These are phyloP conservation scores for Novymonas esmeraldas DNA, from an alignment of 208 protist species.

Conservation along the genomic window DNA sequence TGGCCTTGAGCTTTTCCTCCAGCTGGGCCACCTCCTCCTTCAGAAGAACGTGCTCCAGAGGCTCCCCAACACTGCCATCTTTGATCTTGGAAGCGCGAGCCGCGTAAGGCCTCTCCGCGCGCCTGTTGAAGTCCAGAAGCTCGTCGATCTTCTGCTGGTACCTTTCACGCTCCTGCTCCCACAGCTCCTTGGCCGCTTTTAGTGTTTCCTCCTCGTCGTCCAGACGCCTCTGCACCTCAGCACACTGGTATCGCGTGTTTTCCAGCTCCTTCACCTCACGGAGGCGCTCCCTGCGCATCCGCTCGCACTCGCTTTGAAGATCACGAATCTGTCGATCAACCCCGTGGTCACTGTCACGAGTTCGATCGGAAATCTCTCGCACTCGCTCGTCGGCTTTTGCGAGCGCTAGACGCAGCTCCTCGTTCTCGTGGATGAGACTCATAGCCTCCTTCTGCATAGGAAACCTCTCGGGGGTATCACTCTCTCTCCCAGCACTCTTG, in stretches of 20 bases:
- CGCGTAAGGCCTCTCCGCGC: slow-evolving; percentile 3
- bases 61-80: slow-evolving; percentile 9
- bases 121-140: slow-evolving; percentile 34
- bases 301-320: slow-evolving; percentile 27
- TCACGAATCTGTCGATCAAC: slow-evolving; percentile 22
- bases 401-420: slow-evolving; percentile 32
- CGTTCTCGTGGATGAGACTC: slow-evolving; percentile 70
- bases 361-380: slow-evolving; percentile 3
- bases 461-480: slow-evolving; percentile 1
- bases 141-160: slow-evolving; percentile 58
- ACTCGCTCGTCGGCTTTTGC: slow-evolving; percentile 13
- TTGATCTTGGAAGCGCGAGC: background rate
- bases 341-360: slow-evolving; percentile 7
- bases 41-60: slow-evolving; percentile 57
- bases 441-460: slow-evolving; percentile 40
- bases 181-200: slow-evolving; percentile 43
- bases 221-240: slow-evolving; percentile 38
- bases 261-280: slow-evolving; percentile 45
- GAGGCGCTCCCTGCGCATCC: slow-evolving; percentile 35
- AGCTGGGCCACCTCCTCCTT: slow-evolving; percentile 77
- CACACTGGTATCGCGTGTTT: slow-evolving; percentile 34
- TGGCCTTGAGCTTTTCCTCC: slow-evolving; percentile 63
- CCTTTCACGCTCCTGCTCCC: slow-evolving; percentile 60
- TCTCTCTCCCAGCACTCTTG: slow-evolving; percentile 36
- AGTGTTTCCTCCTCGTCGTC: slow-evolving; percentile 45